phyloP scores from a whole-genome alignment of 2,329 filamentous ascomycete genomes.

The Penicillium glabrum region DNA sequence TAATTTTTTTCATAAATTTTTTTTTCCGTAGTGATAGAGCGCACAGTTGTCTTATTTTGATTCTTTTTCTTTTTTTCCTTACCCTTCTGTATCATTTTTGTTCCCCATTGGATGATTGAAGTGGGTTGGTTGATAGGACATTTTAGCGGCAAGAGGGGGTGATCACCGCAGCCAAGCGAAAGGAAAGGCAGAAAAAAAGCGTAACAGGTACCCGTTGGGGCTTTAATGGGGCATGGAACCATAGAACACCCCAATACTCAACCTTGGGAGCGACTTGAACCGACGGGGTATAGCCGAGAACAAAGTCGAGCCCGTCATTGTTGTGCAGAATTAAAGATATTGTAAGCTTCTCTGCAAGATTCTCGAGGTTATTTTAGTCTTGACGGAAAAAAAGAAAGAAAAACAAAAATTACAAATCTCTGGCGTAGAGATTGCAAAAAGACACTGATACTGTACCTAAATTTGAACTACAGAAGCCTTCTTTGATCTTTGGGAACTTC shows the following conservation, averaged over 20 bases:
- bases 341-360: background rate
- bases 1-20: background rate
- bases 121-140: slow-evolving; percentile 13
- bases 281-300: slow-evolving; percentile 17
- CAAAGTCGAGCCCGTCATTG: background rate
- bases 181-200: slow-evolving; percentile 1
- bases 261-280: slow-evolving; percentile 12
- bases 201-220: background rate
- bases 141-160: slow-evolving; percentile 10
- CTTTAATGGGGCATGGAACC: slow-evolving; percentile 10
- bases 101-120: slow-evolving; percentile 15
- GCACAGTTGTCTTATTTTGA: slow-evolving; percentile 10
- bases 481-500: background rate
- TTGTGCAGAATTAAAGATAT: background rate
- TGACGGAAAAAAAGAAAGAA: background rate
- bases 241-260: slow-evolving; percentile 4
- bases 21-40: slow-evolving; percentile 1
- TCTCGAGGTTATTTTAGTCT: background rate
- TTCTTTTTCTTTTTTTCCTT: background rate
- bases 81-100: slow-evolving; percentile 8
- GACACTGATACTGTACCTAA: background rate
- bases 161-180: slow-evolving; percentile 22
- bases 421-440: background rate
- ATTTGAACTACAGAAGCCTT: background rate
- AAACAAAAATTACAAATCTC: too few species aligned